These are phyloP conservation scores for Salvia hispanica DNA, from an alignment of 257 asterid genomes.

Conservation along the genomic window DNA sequence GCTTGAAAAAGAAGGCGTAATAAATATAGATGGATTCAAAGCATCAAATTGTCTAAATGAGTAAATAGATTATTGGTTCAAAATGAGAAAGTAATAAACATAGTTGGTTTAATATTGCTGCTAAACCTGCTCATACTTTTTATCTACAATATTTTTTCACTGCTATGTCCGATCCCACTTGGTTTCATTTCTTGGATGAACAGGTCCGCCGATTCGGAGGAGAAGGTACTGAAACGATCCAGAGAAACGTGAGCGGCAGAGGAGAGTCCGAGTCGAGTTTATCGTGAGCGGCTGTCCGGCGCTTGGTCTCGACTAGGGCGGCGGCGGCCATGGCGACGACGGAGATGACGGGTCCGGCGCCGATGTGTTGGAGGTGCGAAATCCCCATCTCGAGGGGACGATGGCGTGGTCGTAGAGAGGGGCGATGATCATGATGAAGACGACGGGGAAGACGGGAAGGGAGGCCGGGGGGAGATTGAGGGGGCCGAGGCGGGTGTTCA, in stretches of 20 bases:
- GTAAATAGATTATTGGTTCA: too few species aligned
- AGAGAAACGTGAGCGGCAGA: conserved; percentile 61
- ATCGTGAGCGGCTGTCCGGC: conserved; percentile 42
- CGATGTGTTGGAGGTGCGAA: conserved; percentile 75
- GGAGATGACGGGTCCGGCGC: conserved; percentile 63
- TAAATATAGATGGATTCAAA: too few species aligned
- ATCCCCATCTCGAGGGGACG: conserved; percentile 67
- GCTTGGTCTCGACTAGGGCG: conserved; percentile 69
- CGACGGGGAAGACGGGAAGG: conserved; percentile 74
- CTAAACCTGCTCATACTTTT: too few species aligned
- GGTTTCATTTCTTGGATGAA: conserved; percentile 26
- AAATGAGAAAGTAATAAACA: too few species aligned
- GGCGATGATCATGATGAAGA: conserved; percentile 72
- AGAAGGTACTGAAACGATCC: conserved; percentile 75
- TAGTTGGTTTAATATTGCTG: too few species aligned
- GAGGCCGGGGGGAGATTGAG: conserved; percentile 78
- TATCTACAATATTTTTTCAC: too few species aligned
- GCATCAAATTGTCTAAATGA: too few species aligned
- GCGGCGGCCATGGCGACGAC: conserved; percentile 67
- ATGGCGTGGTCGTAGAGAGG: conserved; percentile 70
- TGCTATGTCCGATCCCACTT: too few species aligned
- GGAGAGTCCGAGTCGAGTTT: conserved; percentile 46
- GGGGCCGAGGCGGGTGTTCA: conserved; percentile 68
- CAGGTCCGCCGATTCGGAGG: conserved; percentile 84
- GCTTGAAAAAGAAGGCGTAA: too few species aligned